Base-by-base conservation (phyloP, 345 rosid species). In the Eucalyptus cloeziana region DNA sequence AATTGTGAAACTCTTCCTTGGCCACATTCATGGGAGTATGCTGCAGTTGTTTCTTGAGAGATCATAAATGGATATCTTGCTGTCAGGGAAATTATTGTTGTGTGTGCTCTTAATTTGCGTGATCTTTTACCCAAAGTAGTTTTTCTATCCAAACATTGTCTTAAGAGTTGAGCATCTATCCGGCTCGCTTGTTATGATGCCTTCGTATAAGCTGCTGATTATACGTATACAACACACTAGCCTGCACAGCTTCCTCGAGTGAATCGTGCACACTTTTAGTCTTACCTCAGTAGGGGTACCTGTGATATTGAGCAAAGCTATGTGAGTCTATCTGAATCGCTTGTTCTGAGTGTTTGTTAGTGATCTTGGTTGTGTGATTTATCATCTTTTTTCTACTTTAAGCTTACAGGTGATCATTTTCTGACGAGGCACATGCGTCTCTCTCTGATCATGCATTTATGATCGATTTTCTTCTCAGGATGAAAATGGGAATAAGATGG, bases 401-500 rank as follows among this genome's bases (percentile, higher is more conserved):
- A 67, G 85, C 71, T 37, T 45, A 22, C 10, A 33, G 85, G 27
- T 86, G 88, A 80, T 71, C 83, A 49, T 43, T 80, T 87, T 49
- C 52, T 87, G 87, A 76, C 14, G 85, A 88, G 86, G 81, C 43
- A 87, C 87, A 21, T 31, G 30, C 17, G 25, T 51, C 40, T 51
- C n/a, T 62, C 54, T 86, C 47, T 33, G 49, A 86, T 86, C 87
- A 31, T 51, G 87, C 87, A 51, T 85, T 49, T 27, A 30, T 33
- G 52, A 22, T 21, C 27, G 19, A 5, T n/a, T 10, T 37, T 81
- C n/a, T 52, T 86, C 3, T 86, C 92, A 98, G 99, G 99, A 98
- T 95, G 99, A 98, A 89, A 89, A 96, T 91, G 99, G 99, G 89
- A 94, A 93, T 88, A 98, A 97, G 93, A 95, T 91, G 93, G 91